Conservation (phyloP, 2,329 filamentous ascomycete genomes). For the Plenodomus lindquistii region DNA sequence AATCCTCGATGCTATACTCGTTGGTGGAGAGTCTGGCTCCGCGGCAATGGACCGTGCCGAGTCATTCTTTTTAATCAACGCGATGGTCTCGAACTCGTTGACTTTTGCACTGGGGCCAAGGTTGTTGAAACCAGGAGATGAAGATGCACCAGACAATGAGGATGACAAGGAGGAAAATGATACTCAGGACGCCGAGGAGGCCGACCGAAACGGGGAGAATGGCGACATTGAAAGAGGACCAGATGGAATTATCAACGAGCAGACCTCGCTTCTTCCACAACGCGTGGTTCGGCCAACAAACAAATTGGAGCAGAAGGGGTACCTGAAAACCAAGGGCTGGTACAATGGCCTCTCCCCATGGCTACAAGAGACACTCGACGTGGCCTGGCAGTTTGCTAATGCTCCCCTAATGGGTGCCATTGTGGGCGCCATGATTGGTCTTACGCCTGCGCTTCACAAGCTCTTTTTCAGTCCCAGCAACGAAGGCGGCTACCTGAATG, state of each 20-base stretch:
- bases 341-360: slow-evolving; percentile 44
- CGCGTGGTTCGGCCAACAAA: slow-evolving; percentile 34
- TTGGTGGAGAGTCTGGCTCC: slow-evolving; percentile 47
- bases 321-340: slow-evolving; percentile 37
- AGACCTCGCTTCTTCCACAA: slow-evolving; percentile 57
- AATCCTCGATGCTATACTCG: slow-evolving; percentile 56
- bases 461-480: slow-evolving; percentile 63
- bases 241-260: slow-evolving; percentile 46
- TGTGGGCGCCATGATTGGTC: slow-evolving; percentile 62
- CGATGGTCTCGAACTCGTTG: slow-evolving; percentile 65
- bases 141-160: slow-evolving; percentile 46
- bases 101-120: slow-evolving; percentile 67
- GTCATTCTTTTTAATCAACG: slow-evolving; percentile 68
- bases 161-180: slow-evolving; percentile 16
- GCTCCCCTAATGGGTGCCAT: slow-evolving; percentile 64
- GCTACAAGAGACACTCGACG: slow-evolving; percentile 46
- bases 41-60: slow-evolving; percentile 63
- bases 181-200: slow-evolving; percentile 19
- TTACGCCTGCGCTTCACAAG: slow-evolving; percentile 61
- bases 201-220: slow-evolving; percentile 25
- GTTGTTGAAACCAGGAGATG: slow-evolving; percentile 55
- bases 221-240: slow-evolving; percentile 29
- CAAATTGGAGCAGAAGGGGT: slow-evolving; percentile 36
- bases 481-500: slow-evolving; percentile 66
- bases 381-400: slow-evolving; percentile 60